Base-by-base conservation (phyloP, 2,329 filamentous ascomycete species). In the Zelopaecilomyces penicillatus region DNA sequence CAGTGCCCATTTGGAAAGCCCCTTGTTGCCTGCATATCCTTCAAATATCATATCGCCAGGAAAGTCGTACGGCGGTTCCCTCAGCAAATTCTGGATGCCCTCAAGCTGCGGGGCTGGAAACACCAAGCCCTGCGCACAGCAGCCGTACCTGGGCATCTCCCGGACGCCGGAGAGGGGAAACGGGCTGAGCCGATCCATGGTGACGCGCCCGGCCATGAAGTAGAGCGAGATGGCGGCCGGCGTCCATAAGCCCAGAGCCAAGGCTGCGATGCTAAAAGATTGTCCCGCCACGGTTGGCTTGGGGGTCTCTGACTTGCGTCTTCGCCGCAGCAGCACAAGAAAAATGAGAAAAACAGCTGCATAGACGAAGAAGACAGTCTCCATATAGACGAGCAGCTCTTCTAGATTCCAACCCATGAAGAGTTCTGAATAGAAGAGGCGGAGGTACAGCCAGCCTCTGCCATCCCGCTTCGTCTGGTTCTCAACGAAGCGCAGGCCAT, bases 341-440 rank as follows among this genome's bases (percentile, higher is more conserved):
- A 59, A 54, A 29, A 41, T 35, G 10, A 52, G 9, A 6, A 59
- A 42, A 4, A 61, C 28, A 0, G 45, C 42, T 1, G 52, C 48
- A 40, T 65, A 65, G 10, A 54, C 48, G 19, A 57, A 4, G 2
- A 57, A 49, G 11, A 64, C 56, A 5, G 51, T 50, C 38, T 52
- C 43, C 3, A 54, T 29, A 35, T 66, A 65, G 31, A 45, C 50
- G 3, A 55, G 52, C 50, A 57, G 57, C 47, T 65, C 61, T 45
- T 66, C 62, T 10, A 52, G 54, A 43, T 66, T 66, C 64, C 65
- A 67, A 5, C 63, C 63, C 55, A 66, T 62, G 9, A 62, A 55
- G 2, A 61, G 50, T 45, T 67, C 64, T 4, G 63, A 64, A 49
- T 66, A 66, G 50, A 67, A 67, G 29, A 67, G 50, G 1, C 64